Evolutionary conservation across 176 grass and related monocot genomes (phyloP).

Genomic region (Cocos nucifera): DNA sequence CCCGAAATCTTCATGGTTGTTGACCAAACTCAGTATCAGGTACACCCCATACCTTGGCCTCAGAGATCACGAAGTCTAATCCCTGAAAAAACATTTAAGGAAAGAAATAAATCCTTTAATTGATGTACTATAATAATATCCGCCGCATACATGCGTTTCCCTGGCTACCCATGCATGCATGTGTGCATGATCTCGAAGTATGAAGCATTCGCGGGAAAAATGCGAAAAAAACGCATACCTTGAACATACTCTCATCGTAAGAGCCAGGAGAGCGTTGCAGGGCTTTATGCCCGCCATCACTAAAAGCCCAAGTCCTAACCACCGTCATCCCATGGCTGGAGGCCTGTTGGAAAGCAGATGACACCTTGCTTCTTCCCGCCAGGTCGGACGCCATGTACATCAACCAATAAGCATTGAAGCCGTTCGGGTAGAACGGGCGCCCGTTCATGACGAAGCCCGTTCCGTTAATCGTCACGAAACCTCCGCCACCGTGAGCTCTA

Average conservation of each 20-base stretch:
- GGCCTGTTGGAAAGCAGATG: constrained; percentile 41
- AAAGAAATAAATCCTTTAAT: not conserved
- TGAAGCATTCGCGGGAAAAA: too few species aligned
- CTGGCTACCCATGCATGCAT: too few species aligned
- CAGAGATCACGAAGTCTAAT: constrained; percentile 67
- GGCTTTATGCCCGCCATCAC: constrained; percentile 45
- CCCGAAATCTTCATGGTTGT: constrained; percentile 70
- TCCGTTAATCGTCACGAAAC: constrained; percentile 22
- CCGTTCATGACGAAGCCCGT: constrained; percentile 31
- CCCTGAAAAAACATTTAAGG: constrained; percentile 23
- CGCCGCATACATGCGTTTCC: too few species aligned
- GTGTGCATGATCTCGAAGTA: too few species aligned
- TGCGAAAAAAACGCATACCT: constrained; percentile 13
- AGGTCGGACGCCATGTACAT: constrained; percentile 49
- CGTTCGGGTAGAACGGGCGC: constrained; percentile 46
- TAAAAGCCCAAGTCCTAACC: constrained; percentile 64
- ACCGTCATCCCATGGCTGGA: constrained; percentile 40
- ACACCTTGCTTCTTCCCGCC: constrained; percentile 24
- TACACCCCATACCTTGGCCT: constrained; percentile 45
- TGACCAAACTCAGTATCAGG: constrained; percentile 65
- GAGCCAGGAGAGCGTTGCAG: constrained; percentile 56
- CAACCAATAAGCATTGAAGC: constrained; percentile 91
- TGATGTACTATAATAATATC: too few species aligned
- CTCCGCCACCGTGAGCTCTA: too few species aligned
- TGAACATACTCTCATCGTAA: constrained; percentile 65